phyloP scores from a whole-genome alignment of 1,139 yeast species.

The Neolecta irregularis region DNA sequence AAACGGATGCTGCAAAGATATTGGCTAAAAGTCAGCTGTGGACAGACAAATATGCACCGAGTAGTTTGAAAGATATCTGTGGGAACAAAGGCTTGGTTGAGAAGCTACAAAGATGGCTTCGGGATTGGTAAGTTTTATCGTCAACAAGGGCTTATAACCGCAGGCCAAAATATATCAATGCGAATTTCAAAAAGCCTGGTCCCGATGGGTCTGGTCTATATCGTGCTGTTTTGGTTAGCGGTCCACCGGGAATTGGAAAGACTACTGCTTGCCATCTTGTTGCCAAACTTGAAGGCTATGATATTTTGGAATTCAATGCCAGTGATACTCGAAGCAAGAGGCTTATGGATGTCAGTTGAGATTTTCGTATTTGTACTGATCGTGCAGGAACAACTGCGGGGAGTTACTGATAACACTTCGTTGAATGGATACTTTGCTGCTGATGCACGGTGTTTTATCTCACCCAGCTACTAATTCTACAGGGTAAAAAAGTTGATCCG shows the following conservation, averaged over 20 bases:
- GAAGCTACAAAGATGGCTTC: conserved; percentile 56
- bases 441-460: too few species aligned
- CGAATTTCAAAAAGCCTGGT: conserved; percentile 42
- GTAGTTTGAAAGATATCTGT: conserved; percentile 55
- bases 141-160: not conserved
- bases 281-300: conserved; percentile 66
- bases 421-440: conserved; percentile 58
- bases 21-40: conserved; percentile 36
- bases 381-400: conserved; percentile 50
- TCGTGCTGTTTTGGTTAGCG: conserved; percentile 76
- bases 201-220: conserved; percentile 42
- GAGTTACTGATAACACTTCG: conserved; percentile 66
- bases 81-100: conserved; percentile 73
- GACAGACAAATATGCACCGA: conserved; percentile 91
- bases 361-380: not conserved
- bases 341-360: conserved; percentile 14
- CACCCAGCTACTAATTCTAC: too few species aligned
- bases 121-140: conserved; percentile 42
- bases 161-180: conserved; percentile 29
- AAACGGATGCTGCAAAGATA: conserved; percentile 12
- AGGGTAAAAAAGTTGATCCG: conserved; percentile 21
- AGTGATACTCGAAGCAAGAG: conserved; percentile 83
- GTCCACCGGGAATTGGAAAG: conserved; percentile 96
- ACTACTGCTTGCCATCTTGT: conserved; percentile 81
- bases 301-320: conserved; percentile 77